Percentiles rank a stretch among this genome's conserved stretches.
Conservation (phyloP, 1,284 basidiomycete species). For the Moesziomyces sp. region DNA sequence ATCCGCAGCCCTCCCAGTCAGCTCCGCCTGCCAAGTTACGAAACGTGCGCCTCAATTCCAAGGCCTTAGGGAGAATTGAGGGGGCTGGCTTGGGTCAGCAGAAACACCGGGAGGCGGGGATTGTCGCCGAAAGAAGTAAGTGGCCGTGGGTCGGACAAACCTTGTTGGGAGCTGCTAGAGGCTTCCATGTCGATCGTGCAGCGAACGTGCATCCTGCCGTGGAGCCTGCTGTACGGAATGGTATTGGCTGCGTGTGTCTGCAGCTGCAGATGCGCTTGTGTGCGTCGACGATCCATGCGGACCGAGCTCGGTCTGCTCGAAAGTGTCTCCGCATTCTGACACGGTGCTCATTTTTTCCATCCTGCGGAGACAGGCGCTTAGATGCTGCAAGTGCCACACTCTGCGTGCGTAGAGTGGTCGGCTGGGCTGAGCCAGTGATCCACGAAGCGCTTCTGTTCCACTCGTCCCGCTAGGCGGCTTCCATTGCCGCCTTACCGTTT, state of each 20-base stretch:
- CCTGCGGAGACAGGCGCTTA: background rate
- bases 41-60: too few species aligned
- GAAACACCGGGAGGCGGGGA: background rate
- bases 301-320: background rate
- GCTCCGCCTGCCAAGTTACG: background rate
- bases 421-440: background rate
- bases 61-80: too few species aligned
- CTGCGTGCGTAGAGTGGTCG: background rate
- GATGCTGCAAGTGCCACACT: background rate
- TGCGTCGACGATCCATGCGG: background rate
- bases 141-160: too few species aligned
- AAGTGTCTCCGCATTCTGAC: background rate
- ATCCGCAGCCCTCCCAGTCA: too few species aligned
- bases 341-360: background rate
- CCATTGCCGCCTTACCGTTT: background rate
- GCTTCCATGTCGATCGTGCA: background rate
- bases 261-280: too few species aligned
- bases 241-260: background rate
- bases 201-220: background rate
- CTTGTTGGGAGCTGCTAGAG: too few species aligned
- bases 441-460: background rate
- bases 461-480: background rate
- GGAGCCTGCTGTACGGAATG: too few species aligned
- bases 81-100: background rate
- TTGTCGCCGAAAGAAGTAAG: background rate